A percentile compares a stretch with the other conserved stretches of the same genome.
Conservation (phyloP, 106 monocot species). For the Acorus gramineus region DNA sequence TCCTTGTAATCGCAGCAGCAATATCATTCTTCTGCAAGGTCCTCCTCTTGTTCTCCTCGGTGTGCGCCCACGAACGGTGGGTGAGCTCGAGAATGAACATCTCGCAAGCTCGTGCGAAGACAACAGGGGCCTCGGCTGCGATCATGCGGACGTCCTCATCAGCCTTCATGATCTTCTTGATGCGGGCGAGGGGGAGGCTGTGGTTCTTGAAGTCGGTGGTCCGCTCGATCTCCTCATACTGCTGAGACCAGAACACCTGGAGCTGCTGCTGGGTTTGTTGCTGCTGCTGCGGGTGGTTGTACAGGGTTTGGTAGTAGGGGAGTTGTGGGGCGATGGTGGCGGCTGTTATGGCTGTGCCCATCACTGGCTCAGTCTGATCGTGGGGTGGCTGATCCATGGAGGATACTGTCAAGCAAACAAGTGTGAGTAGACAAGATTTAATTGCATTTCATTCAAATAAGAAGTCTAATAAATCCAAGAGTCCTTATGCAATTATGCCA, state of each 20-base stretch:
- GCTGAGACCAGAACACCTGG: conserved; percentile 69
- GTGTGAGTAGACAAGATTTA: neutral
- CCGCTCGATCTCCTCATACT: conserved; percentile 58
- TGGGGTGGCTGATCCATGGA: conserved; percentile 32
- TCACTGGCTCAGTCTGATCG: conserved; percentile 12
- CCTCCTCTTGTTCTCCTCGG: conserved; percentile 39
- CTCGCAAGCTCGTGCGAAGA: conserved; percentile 44
- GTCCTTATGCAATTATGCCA: no score
- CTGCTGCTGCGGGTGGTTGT: conserved; percentile 19
- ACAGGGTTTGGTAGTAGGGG: conserved; percentile 21
- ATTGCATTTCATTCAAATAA: no score
- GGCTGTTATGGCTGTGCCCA: conserved; percentile 12
- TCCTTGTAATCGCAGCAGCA: conserved; percentile 39
- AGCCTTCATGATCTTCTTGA: conserved; percentile 97
- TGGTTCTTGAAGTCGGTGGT: conserved; percentile 73
- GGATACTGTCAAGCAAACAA: neutral
- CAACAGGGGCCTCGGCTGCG: conserved; percentile 74
- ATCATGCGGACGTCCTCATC: conserved; percentile 87
- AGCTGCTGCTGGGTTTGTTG: conserved; percentile 42
- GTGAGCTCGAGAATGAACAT: conserved; percentile 51
- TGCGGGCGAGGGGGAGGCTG: conserved; percentile 65
- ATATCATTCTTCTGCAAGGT: conserved; percentile 45
- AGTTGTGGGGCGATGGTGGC: conserved; percentile 11
- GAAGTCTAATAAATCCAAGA: no score
- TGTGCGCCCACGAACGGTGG: conserved; percentile 32